Evolutionary conservation across 1,284 basidiomycete genomes (phyloP), one percentile per base, ranked within the genome.

Genomic region (Cystobasidium sp.): DNA sequence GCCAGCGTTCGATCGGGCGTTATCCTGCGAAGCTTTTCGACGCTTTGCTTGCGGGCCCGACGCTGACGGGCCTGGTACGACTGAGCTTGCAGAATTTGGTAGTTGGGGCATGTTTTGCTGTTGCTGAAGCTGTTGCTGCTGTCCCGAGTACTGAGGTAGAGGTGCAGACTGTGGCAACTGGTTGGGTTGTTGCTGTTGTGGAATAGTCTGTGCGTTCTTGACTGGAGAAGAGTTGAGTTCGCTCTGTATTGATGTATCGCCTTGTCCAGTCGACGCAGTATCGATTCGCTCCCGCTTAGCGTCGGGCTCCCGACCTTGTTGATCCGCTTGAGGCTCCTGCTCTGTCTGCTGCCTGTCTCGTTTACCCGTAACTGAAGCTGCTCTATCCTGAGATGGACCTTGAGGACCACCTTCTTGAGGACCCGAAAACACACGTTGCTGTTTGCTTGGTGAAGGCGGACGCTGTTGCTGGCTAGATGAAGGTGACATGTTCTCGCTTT

Each of bases 241-340:
- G 5, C 4, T 12, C 39, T 22, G 18, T 8, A 49, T 20, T 24
- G 64, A 18, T 10, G 22, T 20, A 31, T 22, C 41, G 14, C 6
- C 14, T 22, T 31, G 37, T n/a, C 18, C 52, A 37, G 37, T 10
- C 37, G 51, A 55, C 20, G 22, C 64, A 22, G 31, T 53, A 7
- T 66, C 70, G 16, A 66, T 41, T 37, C 63, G 46, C 24, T 73
- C 70, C 41, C 70, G 24, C 62, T 73, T 73, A 18, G 62, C 69
- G 6, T 64, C 58, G 9, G 62, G 58, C 41, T 49, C 43, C 14
- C 41, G 47, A 39, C 22, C 41, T 37, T 51, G 49, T 49, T 55
- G 20, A 16, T 73, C 70, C 41, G 31, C 41, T 18, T 56, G 51
- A 22, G 18, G 39, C 37, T 62, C 59, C 16, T 49, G 20, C 16